Conservation (phyloP, 371 early-diverging fungal species). For the Zychaea mexicana region DNA sequence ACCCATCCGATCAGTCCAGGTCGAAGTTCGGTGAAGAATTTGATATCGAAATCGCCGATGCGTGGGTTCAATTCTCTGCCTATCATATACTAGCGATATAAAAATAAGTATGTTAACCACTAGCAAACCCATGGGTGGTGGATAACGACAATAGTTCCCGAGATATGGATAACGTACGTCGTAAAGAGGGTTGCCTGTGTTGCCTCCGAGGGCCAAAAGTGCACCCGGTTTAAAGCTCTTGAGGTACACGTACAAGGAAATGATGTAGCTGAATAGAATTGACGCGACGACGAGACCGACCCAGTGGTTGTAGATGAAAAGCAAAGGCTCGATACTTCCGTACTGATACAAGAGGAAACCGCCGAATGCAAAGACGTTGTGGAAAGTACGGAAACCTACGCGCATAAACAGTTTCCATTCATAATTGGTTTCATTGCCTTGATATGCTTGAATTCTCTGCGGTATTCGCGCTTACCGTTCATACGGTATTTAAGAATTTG, state of each 20-base stretch:
- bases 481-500: constrained; percentile 65
- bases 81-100: constrained; percentile 69
- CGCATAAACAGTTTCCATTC: background rate
- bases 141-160: background rate
- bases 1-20: constrained; percentile 90
- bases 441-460: background rate
- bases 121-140: no score
- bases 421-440: background rate
- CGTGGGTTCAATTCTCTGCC: constrained; percentile 91
- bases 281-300: constrained; percentile 73
- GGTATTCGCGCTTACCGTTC: constrained; percentile 64
- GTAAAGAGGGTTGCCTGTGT: constrained; percentile 84
- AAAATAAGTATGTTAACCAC: no score
- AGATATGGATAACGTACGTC: constrained; percentile 52
- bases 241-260: constrained; percentile 74
- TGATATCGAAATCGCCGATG: constrained; percentile 84
- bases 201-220: constrained; percentile 86
- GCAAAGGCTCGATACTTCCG: constrained; percentile 35
- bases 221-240: constrained; percentile 69
- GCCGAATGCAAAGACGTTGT: constrained; percentile 57
- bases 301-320: constrained; percentile 82
- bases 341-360: constrained; percentile 26
- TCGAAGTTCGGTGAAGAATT: constrained; percentile 91
- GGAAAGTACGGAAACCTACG: constrained; percentile 49
- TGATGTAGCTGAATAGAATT: constrained; percentile 64